These are phyloP conservation scores for Abortiporus biennis DNA, from an alignment of 1,284 basidiomycete genomes.

Conservation along the genomic window DNA sequence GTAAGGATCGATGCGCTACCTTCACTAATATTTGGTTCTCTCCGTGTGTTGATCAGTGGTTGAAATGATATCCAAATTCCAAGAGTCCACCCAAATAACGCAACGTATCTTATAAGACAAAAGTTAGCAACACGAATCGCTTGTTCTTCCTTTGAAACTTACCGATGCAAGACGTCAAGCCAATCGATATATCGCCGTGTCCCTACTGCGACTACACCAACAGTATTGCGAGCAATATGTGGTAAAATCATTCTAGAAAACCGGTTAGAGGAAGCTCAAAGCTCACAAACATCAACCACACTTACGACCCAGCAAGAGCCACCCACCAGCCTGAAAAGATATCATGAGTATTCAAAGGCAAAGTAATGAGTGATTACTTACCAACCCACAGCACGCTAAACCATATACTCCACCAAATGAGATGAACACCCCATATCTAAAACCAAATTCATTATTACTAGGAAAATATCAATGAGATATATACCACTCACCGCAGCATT, in stretches of 20 bases:
- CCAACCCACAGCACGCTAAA: constrained; percentile 72
- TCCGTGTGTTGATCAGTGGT: constrained; percentile 52
- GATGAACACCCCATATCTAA: constrained; percentile 53
- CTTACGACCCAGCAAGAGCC: constrained; percentile 59
- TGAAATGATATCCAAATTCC: constrained; percentile 64
- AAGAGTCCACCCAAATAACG: constrained; percentile 70
- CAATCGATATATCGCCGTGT: constrained; percentile 75
- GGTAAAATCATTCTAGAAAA: constrained; percentile 47
- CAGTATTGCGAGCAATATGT: constrained; percentile 47
- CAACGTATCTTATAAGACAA: constrained; percentile 49
- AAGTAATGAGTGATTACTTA: constrained; percentile 22
- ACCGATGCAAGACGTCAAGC: constrained; percentile 60
- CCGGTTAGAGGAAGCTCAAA: not conserved
- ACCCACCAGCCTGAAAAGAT: constrained; percentile 71
- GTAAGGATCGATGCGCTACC: constrained; percentile 31
- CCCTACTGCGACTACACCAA: constrained; percentile 70
- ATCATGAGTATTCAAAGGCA: constrained; percentile 1
- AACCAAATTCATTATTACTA: not conserved
- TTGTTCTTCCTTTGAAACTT: constrained; percentile 13
- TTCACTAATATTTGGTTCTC: constrained; percentile 21
- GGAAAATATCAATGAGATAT: not conserved
- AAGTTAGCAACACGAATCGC: not conserved
- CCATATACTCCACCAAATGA: constrained; percentile 89
- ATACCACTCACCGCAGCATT: constrained; percentile 40
- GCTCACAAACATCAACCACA: constrained; percentile 9